Percentiles rank a stretch among this genome's conserved stretches.
Evolutionary conservation across 2,329 filamentous ascomycete genomes (phyloP).

Genomic region (Fusarium beomiforme): DNA sequence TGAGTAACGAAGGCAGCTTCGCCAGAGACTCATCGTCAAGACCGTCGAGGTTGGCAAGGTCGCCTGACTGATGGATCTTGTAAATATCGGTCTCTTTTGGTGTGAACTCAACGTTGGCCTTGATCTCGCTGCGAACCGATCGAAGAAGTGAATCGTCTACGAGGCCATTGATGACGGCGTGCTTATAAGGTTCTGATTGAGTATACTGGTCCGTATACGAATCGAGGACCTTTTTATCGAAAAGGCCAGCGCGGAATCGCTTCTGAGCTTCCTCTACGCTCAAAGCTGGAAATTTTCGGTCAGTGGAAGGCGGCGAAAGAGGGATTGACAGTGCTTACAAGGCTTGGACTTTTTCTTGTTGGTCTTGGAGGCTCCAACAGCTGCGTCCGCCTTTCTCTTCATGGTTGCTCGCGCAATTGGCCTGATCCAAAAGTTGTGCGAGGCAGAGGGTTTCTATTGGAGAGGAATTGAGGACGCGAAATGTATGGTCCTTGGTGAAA

Average conservation of each 20-base stretch:
- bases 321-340: constrained; percentile 48
- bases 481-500: background rate
- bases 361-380: constrained; percentile 54
- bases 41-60: constrained; percentile 95
- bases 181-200: constrained; percentile 80
- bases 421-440: background rate
- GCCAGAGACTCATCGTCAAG: constrained; percentile 86
- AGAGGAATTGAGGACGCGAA: constrained; percentile 1
- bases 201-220: constrained; percentile 72
- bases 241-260: constrained; percentile 73
- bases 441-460: constrained; percentile 2
- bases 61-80: constrained; percentile 98
- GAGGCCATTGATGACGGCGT: constrained; percentile 86
- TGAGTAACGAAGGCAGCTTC: constrained; percentile 88
- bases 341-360: constrained; percentile 65
- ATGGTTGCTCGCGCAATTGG: constrained; percentile 49
- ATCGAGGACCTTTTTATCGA: constrained; percentile 66
- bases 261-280: constrained; percentile 60
- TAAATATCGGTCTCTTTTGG: constrained; percentile 99
- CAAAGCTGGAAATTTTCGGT: constrained; percentile 52
- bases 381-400: constrained; percentile 69
- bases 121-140: constrained; percentile 87
- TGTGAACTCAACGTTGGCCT: constrained; percentile 91
- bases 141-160: constrained; percentile 86
- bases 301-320: constrained; percentile 22